phyloP scores from a whole-genome alignment of 768 basidiomycete species.

The Dendrothele bispora region DNA sequence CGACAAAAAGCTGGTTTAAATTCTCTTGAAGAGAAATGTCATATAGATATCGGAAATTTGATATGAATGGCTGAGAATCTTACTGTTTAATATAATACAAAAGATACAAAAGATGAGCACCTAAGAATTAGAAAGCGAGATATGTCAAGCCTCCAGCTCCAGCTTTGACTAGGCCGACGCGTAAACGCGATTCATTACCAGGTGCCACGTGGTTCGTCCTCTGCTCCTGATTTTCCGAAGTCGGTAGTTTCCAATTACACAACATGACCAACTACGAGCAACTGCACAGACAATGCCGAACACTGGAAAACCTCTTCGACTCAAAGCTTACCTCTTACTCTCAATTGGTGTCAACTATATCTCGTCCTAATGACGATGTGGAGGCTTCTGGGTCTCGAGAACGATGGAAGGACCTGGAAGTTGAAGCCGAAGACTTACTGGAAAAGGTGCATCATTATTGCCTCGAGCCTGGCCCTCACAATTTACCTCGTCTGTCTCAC shows the following conservation, averaged over 20 bases:
- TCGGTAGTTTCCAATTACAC: constrained; percentile 3
- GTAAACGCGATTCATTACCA: background rate
- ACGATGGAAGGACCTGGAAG: constrained; percentile 81
- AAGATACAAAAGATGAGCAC: too few relatives aligned
- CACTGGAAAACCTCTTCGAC: constrained; percentile 91
- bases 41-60: too few relatives aligned
- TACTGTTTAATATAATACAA: too few relatives aligned
- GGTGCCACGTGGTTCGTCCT: background rate
- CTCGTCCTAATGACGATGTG: constrained; percentile 54
- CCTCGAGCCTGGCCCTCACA: constrained; percentile 1
- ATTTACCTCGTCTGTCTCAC: constrained; percentile 14
- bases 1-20: constrained; percentile 66
- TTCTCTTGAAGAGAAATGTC: too few relatives aligned
- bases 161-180: too few relatives aligned
- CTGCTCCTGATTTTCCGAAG: background rate
- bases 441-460: constrained; percentile 55
- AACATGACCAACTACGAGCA: constrained; percentile 85
- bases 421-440: constrained; percentile 82
- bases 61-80: too few relatives aligned
- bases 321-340: constrained; percentile 89
- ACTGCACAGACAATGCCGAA: constrained; percentile 88
- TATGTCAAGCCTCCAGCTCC: too few relatives aligned
- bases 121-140: too few relatives aligned
- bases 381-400: constrained; percentile 71
- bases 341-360: constrained; percentile 73